Percentiles rank a stretch among this genome's conserved stretches.
These are phyloP conservation scores for Rhizoclosmatium globosum DNA, from an alignment of 192 early-diverging fungal species.

Conservation along the genomic window DNA sequence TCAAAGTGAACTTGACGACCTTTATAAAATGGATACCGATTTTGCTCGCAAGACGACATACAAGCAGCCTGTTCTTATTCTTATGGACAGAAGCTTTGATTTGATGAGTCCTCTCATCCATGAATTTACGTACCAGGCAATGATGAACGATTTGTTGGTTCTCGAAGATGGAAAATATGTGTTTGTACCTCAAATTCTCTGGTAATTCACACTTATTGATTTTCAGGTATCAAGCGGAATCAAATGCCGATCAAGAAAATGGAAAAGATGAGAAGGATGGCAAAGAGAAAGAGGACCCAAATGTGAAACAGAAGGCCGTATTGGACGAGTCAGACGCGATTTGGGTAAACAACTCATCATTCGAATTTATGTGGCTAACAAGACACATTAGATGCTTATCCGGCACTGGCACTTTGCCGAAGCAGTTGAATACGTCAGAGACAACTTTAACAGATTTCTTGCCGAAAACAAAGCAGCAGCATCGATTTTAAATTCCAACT, in stretches of 20 bases:
- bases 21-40: constrained; percentile 69
- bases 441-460: constrained; percentile 82
- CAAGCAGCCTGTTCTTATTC: constrained; percentile 80
- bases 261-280: neutral
- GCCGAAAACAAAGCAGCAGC: constrained; percentile 77
- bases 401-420: constrained; percentile 87
- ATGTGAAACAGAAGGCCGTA: constrained; percentile 37
- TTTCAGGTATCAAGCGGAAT: constrained; percentile 33
- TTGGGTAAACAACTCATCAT: constrained; percentile 56
- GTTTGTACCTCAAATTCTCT: constrained; percentile 1
- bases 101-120: constrained; percentile 90
- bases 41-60: constrained; percentile 56
- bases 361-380: constrained; percentile 9
- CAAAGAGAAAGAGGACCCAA: constrained; percentile 6
- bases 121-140: constrained; percentile 99
- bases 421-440: constrained; percentile 73
- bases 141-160: constrained; percentile 90
- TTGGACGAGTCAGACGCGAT: constrained; percentile 83
- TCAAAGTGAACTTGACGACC: constrained; percentile 85
- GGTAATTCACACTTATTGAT: neutral
- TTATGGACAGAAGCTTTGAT: constrained; percentile 93
- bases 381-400: constrained; percentile 54
- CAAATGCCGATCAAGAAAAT: constrained; percentile 5
- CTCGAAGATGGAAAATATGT: constrained; percentile 50
- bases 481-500: constrained; percentile 39